Conservation (phyloP, 805 yeast species). For the Teunomyces gatunensis region DNA sequence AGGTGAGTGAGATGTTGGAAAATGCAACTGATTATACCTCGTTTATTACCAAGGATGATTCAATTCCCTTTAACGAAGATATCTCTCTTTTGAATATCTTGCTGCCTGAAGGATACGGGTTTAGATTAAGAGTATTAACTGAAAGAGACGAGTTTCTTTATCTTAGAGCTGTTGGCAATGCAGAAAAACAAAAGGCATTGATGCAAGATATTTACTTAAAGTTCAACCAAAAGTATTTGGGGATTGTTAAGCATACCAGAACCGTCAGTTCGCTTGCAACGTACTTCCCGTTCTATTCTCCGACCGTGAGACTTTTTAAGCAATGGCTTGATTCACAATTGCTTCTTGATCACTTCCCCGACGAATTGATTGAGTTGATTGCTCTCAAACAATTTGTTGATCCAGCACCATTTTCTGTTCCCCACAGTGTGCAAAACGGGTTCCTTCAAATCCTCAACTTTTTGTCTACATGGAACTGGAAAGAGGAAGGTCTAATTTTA, state of each 20-base stretch:
- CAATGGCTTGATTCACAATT: constrained; percentile 87
- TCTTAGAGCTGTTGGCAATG: constrained; percentile 65
- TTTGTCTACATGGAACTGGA: constrained; percentile 91
- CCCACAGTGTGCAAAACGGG: constrained; percentile 77
- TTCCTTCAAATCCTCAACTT: constrained; percentile 71
- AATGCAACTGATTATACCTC: constrained; percentile 57
- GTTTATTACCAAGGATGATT: constrained; percentile 61
- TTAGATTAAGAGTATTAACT: constrained; percentile 69
- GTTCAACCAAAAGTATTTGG: constrained; percentile 64
- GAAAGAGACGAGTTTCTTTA: constrained; percentile 82
- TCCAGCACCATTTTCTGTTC: constrained; percentile 79
- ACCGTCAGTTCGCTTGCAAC: constrained; percentile 68
- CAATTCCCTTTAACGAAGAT: constrained; percentile 63
- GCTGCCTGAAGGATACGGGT: constrained; percentile 89
- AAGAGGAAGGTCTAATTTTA: constrained; percentile 75
- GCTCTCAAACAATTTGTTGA: constrained; percentile 84
- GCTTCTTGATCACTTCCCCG: constrained; percentile 65
- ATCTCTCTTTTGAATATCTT: constrained; percentile 60
- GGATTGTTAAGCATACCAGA: constrained; percentile 76
- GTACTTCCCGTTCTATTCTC: constrained; percentile 68
- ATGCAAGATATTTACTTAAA: constrained; percentile 61
- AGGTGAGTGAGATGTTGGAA: constrained; percentile 45
- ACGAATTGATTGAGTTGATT: constrained; percentile 77
- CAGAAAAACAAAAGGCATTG: constrained; percentile 57
- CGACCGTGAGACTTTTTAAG: constrained; percentile 82